These are phyloP conservation scores for Komagataea norvegica DNA, from an alignment of 1,139 yeast species.

Conservation along the genomic window DNA sequence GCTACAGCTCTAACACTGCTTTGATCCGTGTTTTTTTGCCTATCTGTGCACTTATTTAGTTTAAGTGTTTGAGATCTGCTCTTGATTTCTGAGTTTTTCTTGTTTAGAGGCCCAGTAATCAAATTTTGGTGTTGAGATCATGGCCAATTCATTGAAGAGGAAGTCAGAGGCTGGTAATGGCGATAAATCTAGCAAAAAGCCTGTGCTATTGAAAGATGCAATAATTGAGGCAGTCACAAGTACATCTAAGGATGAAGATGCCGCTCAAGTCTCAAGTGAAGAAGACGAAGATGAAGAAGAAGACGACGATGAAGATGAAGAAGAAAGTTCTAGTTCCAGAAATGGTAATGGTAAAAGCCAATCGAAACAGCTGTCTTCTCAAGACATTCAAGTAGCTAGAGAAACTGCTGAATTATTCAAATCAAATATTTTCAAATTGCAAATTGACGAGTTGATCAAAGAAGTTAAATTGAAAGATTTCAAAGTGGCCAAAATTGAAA, in stretches of 20 bases:
- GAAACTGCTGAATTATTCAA: conserved; percentile 93
- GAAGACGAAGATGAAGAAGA: conserved; percentile 7
- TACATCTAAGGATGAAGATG: conserved; percentile 15
- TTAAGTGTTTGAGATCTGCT: no score
- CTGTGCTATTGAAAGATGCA: conserved; percentile 17
- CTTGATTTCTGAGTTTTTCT: no score
- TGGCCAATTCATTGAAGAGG: conserved; percentile 11
- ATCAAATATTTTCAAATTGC: conserved; percentile 89
- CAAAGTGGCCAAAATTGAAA: conserved; percentile 64
- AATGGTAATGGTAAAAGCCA: no score
- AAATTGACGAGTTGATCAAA: conserved; percentile 82
- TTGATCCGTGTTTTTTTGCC: no score
- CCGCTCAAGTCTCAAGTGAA: no score
- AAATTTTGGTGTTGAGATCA: conserved; percentile 8
- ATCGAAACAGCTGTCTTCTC: conserved; percentile 48
- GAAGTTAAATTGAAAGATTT: conserved; percentile 73
- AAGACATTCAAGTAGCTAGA: conserved; percentile 84
- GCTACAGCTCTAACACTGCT: no score
- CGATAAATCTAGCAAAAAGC: conserved; percentile 17
- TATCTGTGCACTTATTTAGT: no score
- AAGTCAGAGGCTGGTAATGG: conserved; percentile 11
- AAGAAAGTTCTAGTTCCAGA: conserved; percentile 17
- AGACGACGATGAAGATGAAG: conserved; percentile 10
- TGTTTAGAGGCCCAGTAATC: not conserved
- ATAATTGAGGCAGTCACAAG: conserved; percentile 17